Conservation (phyloP, 805 yeast species). For the Candida cerambycidarum region DNA sequence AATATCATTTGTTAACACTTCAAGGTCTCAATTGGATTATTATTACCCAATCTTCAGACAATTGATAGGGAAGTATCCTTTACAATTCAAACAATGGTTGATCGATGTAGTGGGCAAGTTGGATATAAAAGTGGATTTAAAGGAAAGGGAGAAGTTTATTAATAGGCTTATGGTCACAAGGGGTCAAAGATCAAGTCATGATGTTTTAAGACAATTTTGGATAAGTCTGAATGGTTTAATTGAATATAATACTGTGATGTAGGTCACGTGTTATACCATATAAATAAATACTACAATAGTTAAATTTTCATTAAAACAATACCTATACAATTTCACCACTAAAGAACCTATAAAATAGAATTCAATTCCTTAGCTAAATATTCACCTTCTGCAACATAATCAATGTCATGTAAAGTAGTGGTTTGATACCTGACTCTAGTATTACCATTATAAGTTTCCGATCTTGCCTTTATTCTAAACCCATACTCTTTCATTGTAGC, state of each 20-base stretch:
- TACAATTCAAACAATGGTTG: slow-evolving; percentile 50
- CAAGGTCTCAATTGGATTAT: slow-evolving; percentile 61
- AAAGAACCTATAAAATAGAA: slow-evolving; percentile 12
- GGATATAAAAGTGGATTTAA: slow-evolving; percentile 21
- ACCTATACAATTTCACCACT: slow-evolving; percentile 2
- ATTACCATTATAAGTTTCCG: slow-evolving; percentile 79
- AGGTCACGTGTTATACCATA: too few relatives aligned
- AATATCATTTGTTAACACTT: slow-evolving; percentile 36
- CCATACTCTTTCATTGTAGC: slow-evolving; percentile 65
- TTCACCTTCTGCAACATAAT: slow-evolving; percentile 61
- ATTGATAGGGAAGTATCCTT: slow-evolving; percentile 47
- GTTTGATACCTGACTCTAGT: slow-evolving; percentile 75
- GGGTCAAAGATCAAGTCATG: slow-evolving; percentile 62
- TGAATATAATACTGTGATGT: slow-evolving; percentile 40
- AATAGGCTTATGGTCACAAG: slow-evolving; percentile 61
- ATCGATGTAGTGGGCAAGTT: slow-evolving; percentile 10
- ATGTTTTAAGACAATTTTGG: slow-evolving; percentile 65
- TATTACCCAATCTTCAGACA: slow-evolving; percentile 54
- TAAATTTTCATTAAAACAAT: slow-evolving; percentile 3
- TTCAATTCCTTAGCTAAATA: slow-evolving; percentile 50
- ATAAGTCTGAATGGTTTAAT: slow-evolving; percentile 55
- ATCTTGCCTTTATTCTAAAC: slow-evolving; percentile 78
- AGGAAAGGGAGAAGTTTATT: slow-evolving; percentile 42
- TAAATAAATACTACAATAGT: too few relatives aligned
- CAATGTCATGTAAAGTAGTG: slow-evolving; percentile 50